Evolutionary conservation across 176 grass and related monocot species (phyloP).

Genomic region (Rhipidocladum racemiflorum): DNA sequence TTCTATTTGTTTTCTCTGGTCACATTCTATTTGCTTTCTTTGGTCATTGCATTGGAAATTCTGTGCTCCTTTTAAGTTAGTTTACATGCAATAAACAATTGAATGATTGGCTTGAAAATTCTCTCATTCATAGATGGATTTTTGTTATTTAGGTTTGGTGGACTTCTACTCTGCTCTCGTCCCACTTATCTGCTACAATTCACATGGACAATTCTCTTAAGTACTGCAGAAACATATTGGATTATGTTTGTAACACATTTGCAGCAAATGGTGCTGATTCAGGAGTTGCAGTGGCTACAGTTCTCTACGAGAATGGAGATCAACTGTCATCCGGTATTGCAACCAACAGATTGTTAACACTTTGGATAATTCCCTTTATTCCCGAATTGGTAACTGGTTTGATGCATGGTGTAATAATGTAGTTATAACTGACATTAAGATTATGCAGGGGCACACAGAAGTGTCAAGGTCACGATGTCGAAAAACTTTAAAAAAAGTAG

Average conservation of each 20-base stretch:
- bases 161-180: background rate
- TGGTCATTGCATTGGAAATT: background rate
- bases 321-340: background rate
- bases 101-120: background rate
- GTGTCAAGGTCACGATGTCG: background rate
- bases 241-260: slow-evolving; percentile 11
- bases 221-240: background rate
- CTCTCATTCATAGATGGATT: background rate
- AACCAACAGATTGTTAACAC: background rate
- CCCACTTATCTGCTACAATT: background rate
- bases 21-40: background rate
- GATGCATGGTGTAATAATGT: background rate
- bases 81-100: background rate
- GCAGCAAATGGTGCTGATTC: background rate
- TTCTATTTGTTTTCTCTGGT: background rate
- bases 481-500: background rate
- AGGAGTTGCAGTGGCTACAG: background rate
- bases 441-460: background rate
- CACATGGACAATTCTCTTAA: background rate
- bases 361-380: background rate
- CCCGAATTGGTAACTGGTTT: background rate
- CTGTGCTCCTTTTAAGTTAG: background rate
- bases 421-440: background rate
- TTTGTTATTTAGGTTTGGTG: background rate
- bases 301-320: background rate